Base-by-base conservation (phyloP, 1,284 basidiomycete genomes). In the Malassezia sympodialis region DNA sequence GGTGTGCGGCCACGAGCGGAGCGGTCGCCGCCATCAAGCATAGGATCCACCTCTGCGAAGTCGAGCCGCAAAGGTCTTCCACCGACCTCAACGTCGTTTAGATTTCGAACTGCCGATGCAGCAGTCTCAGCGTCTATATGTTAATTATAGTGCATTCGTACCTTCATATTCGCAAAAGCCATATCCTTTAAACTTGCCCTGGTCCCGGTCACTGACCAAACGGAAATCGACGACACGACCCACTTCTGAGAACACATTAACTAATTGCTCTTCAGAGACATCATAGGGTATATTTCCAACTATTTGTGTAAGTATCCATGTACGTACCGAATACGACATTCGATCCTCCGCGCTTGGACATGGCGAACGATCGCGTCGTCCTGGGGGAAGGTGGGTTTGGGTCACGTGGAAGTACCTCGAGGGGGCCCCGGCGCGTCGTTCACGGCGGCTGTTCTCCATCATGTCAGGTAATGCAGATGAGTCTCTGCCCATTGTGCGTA, bases 101-200 rank as follows among this genome's bases (percentile, higher is more conserved):
- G 79, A 72, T 90, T 90, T 62, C 88, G 82, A 34, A 90, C 85
- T 34, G 88, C 88, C 31, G 86, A 88, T 14, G 80, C 76, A 1
- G 86, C 86, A 8, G 91, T 96, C 76, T 94, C 90, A 72, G 91
- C 86, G 76, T 98, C 93, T 90, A 30, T 6, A 28, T 8, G 48
- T 39, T 4, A 39, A 21, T 46, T 12, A 19, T 8, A 17, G 8
- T 28, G 58, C 82, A n/a, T 34, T n/a, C 14, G 76, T 80, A 90
- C 89, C 89, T 68, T 87, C 84, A 75, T 90, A 96, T 81, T 94
- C 90, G 78, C 90, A 91, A 75, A 96, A 96, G 12, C 91, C 93
- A 74, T 94, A 98, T 14, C 94, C 93, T 77, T 88, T 90, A 46
- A 90, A 88, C 76, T 93, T 90, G 53, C 91, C 90, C 17, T 90